phyloP scores from a whole-genome alignment of 1,139 yeast species.

The Yamadazyma conglobata region DNA sequence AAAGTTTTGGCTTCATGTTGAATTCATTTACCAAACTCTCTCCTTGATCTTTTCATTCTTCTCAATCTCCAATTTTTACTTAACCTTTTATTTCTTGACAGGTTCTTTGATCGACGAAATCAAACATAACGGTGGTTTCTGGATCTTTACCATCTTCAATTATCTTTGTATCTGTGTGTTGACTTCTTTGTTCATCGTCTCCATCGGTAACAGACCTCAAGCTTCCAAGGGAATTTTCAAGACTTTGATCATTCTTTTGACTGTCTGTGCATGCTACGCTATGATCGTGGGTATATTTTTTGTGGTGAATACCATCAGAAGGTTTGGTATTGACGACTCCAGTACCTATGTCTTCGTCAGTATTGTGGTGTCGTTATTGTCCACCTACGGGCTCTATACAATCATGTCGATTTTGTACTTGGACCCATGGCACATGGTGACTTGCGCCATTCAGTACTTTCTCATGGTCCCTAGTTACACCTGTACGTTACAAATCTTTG shows the following conservation, averaged over 20 bases:
- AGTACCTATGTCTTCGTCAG: conserved; percentile 61
- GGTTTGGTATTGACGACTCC: conserved; percentile 35
- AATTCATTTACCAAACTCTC: conserved; percentile 77
- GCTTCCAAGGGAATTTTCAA: conserved; percentile 73
- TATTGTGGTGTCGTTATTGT: conserved; percentile 76
- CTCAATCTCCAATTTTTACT: conserved; percentile 82
- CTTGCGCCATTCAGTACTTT: conserved; percentile 83
- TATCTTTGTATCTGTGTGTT: conserved; percentile 77
- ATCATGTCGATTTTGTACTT: conserved; percentile 75
- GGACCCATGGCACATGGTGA: conserved; percentile 93
- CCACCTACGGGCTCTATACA: conserved; percentile 89
- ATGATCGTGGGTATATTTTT: conserved; percentile 79
- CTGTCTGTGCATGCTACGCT: conserved; percentile 79
- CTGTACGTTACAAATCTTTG: conserved; percentile 87
- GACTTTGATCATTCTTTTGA: conserved; percentile 64
- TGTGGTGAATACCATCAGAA: conserved; percentile 54
- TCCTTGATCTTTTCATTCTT: conserved; percentile 81
- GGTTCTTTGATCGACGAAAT: conserved; percentile 62
- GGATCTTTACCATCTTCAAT: conserved; percentile 79
- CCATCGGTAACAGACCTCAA: conserved; percentile 95
- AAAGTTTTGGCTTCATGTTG: conserved; percentile 76
- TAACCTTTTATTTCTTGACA: conserved; percentile 89
- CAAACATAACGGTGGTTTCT: conserved; percentile 59
- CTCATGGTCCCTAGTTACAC: conserved; percentile 87
- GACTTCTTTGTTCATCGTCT: conserved; percentile 81